Evolutionary conservation across 257 asterid species (phyloP), one percentile per base, ranked within the genome.

Genomic region (Solanum virginianum): DNA sequence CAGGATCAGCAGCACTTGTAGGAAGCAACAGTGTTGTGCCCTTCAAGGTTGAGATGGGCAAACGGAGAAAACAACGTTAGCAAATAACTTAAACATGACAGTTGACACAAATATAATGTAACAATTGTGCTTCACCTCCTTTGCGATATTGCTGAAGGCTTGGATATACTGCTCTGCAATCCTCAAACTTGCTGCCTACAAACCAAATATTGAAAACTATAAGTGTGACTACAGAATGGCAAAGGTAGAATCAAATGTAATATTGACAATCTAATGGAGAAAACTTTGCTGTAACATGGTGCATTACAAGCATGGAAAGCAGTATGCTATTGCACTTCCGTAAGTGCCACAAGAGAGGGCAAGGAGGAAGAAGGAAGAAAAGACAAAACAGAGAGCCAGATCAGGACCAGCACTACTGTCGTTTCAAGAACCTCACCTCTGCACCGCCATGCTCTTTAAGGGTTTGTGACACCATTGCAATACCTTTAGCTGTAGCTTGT

Each of bases 141-240:
- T 94, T 22, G 99, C 99, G 43, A 96, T 88, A 74, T 87, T 88
- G 84, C 93, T n/a, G 71, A 94, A 96, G 8, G 99, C 99, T 3
- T 92, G 92, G 75, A 94, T 90, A 84, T 96, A 96, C 86, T 96
- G 98, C 92, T 96, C 99, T 7, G 98, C 99, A 88, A 96, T 84
- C 89, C 93, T 92, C 86, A 96, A 83, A 87, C 98, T 93, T 74
- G 98, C 98, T 20, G 99, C 99, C 99, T 95, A 92, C 85, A 90
- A 87, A 88, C 80, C 51, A 53, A 79, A 53, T 53, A 53, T 29
- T 16, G 83, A 54, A 53, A 79, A 11, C 24, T 79, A 11, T 1
- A 79, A 79, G 49, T 13, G 45, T 79, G 29, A 26, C 14, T 15
- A 16, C 26, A 4, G 26, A 53, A 9, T 53, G 62, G 62, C 59